phyloP scores from a whole-genome alignment of 2,329 filamentous ascomycete species.

The Fusarium robinianum region DNA sequence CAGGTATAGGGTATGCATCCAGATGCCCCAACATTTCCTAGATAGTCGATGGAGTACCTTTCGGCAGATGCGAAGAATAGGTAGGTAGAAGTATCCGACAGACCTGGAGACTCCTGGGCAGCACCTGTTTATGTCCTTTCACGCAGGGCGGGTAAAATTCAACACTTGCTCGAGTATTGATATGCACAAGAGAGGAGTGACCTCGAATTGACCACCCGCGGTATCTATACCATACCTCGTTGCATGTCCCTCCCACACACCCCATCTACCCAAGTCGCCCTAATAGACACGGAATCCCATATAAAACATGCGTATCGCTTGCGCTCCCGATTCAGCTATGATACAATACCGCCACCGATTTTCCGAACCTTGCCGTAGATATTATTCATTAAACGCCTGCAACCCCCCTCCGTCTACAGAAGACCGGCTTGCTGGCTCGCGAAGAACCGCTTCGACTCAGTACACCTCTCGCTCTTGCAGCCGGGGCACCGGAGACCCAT shows the following conservation, averaged over 20 bases:
- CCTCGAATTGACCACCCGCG: not conserved
- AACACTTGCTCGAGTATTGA: no score
- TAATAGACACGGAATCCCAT: conserved; percentile 9
- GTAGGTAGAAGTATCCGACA: no score
- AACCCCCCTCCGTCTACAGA: conserved; percentile 1
- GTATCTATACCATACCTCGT: conserved; percentile 10
- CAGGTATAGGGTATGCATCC: no score
- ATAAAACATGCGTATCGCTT: conserved; percentile 20
- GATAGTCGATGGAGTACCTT: no score
- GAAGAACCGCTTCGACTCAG: conserved; percentile 75
- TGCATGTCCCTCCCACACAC: not conserved
- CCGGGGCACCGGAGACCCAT: conserved; percentile 92
- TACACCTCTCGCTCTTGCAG: conserved; percentile 86
- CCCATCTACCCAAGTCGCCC: conserved; percentile 2
- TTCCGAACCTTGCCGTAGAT: not conserved
- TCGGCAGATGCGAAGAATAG: no score
- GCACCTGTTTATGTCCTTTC: no score
- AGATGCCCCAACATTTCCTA: no score
- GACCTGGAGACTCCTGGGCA: no score
- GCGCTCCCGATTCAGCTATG: conserved; percentile 18
- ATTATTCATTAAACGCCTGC: not conserved
- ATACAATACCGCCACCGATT: conserved; percentile 17
- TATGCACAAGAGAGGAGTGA: not conserved
- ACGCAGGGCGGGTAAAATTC: no score
- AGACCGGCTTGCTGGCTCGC: conserved; percentile 46